Evolutionary conservation across 345 rosid species (phyloP), one percentile per base, ranked within the genome.

Genomic region (Erodium maritimum): DNA sequence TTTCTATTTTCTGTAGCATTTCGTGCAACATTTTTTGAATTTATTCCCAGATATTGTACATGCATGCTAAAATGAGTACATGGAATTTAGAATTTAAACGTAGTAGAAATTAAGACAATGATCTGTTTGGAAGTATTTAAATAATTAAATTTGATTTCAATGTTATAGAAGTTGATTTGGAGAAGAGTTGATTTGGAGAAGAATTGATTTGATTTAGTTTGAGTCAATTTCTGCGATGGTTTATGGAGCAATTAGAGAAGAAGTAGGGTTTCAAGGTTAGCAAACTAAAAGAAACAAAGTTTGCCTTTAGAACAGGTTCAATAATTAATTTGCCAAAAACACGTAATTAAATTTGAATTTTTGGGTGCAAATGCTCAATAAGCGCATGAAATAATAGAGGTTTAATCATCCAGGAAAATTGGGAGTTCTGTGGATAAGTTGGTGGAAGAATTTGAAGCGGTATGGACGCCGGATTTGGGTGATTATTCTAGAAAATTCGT

Each of bases 381-480:
- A 29, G 5, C 0, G 37, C 37, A 5, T 29, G 37, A 5, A 5
- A 4, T 5, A 5, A 29, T 29, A 29, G 37, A 29, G 37, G 9
- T 1, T 29, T 29, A 29, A 29, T 73, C 37, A 34, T 16, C 5
- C 77, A 93, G 99, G 71, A 79, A 75, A 77, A 42, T 83, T 55
- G 77, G 67, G 18, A 63, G 63, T 19, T 58, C 76, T 3, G 75
- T 66, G 58, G 87, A 79, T 63, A 60, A 60, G 16, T 61, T 89
- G 77, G 88, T 64, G 63, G 74, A 69, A 59, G 95, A 85, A 57
- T 89, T 89, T 71, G 96, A 83, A 61, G 60, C 65, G 12, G 79
- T 53, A 55, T 83, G 97, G 91, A 83, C 67, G 51, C 70, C 73
- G 5, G 83, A 82, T 57, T 60, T 21, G 0, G 64, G 70, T 6